Conservation (phyloP, 768 basidiomycete genomes). For the Pisolithus marmoratus region DNA sequence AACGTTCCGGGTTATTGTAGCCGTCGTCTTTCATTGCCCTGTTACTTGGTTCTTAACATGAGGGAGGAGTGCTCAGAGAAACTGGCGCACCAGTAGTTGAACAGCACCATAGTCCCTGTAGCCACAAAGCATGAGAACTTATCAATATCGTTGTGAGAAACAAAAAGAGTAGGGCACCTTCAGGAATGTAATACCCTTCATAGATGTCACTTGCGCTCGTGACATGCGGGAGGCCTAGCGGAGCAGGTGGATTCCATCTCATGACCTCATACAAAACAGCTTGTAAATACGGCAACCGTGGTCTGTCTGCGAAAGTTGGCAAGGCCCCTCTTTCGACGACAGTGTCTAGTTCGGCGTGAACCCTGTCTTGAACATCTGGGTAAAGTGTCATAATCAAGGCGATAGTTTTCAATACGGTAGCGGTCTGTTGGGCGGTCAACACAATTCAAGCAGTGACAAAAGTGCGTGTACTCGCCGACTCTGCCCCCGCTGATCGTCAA, state of each 20-base stretch:
- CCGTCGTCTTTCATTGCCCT: neutral
- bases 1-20: neutral
- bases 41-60: neutral
- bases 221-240: neutral
- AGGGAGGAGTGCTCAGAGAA: neutral
- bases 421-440: neutral
- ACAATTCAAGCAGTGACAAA: neutral
- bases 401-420: neutral
- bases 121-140: neutral
- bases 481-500: neutral
- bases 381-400: conserved; percentile 2
- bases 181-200: conserved; percentile 15
- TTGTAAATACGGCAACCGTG: conserved; percentile 3
- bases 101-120: neutral
- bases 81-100: neutral
- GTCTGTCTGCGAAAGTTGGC: conserved; percentile 1
- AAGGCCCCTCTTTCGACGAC: neutral
- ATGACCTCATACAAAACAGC: conserved; percentile 5
- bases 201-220: conserved; percentile 13
- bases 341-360: conserved; percentile 3
- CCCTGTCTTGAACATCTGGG: conserved; percentile 6
- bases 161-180: conserved; percentile 3
- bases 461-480: neutral
- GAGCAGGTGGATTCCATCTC: conserved; percentile 1
- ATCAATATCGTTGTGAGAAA: neutral